A percentile compares a stretch with the other conserved stretches of the same genome.
Conservation (phyloP, 2,329 filamentous ascomycete species). For the Aphanoascus verrucosus region DNA sequence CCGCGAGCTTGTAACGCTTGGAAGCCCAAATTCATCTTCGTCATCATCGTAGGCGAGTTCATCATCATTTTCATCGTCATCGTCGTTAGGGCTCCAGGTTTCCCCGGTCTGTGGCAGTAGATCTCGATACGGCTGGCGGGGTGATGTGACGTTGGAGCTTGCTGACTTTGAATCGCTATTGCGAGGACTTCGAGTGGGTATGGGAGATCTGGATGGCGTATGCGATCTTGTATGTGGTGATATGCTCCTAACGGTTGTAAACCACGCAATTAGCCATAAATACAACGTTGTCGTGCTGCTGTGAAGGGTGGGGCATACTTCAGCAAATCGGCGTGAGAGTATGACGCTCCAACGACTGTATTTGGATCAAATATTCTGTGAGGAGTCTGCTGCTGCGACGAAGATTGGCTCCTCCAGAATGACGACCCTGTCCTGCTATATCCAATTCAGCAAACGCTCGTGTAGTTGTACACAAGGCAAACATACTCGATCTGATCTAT, state of each 20-base stretch:
- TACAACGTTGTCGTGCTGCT: not conserved
- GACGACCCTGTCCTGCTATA: slow-evolving; percentile 65
- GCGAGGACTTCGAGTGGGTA: slow-evolving; percentile 17
- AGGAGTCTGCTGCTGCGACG: slow-evolving; percentile 41
- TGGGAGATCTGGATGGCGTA: slow-evolving; percentile 55
- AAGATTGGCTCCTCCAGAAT: slow-evolving; percentile 63
- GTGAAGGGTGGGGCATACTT: slow-evolving; percentile 52
- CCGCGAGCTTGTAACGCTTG: slow-evolving; percentile 84
- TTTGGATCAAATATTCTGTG: slow-evolving; percentile 51
- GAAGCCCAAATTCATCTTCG: slow-evolving; percentile 90
- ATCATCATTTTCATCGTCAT: slow-evolving; percentile 50
- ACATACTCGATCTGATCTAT: slow-evolving; percentile 32
- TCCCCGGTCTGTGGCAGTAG: slow-evolving; percentile 73
- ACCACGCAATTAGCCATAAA: slow-evolving; percentile 5
- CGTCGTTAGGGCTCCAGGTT: slow-evolving; percentile 65
- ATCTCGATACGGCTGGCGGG: slow-evolving; percentile 64
- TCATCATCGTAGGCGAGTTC: slow-evolving; percentile 74
- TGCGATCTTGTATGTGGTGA: slow-evolving; percentile 53
- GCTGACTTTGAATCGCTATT: slow-evolving; percentile 42
- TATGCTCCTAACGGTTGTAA: slow-evolving; percentile 21
- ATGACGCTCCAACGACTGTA: slow-evolving; percentile 83
- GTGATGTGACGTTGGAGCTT: slow-evolving; percentile 36
- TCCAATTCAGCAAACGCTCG: slow-evolving; percentile 1
- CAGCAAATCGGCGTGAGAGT: slow-evolving; percentile 90
- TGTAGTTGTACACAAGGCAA: not conserved